Base-by-base conservation (phyloP, 768 basidiomycete genomes). In the Cystobasidiopsis lactophilus region DNA sequence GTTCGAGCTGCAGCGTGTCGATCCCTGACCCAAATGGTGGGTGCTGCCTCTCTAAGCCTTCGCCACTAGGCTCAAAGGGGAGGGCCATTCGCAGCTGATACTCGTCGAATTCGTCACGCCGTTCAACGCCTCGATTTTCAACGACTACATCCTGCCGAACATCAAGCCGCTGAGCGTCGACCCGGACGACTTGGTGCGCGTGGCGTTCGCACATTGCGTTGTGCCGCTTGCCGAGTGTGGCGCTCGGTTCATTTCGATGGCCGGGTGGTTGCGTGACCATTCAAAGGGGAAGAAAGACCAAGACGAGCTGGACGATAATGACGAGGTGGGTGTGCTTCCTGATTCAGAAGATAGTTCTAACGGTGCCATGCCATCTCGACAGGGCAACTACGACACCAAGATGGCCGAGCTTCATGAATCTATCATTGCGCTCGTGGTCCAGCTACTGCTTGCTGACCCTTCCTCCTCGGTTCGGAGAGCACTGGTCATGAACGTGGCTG, bases 111-210 rank as follows among this genome's bases (percentile, higher is more conserved):
- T 62, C 5, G 63, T 71, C 37, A 66, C 66, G 2, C 66, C 67
- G 0, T 62, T 65, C 2, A 70, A 71, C 56, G 57, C 68, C 9
- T 60, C 83, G 7, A 82, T 95, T 24, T 82, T 96, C 62, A 83
- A 88, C 0, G 89, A 95, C 66, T 98, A 95, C 65, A 82, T 96
- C 59, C 77, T 96, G 27, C 89, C 88, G 1, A 84, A 93, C 62
- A 75, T 85, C 60, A 75, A 76, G 33, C 78, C 85, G 56, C 72
- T 98, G 5, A 75, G 81, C 0, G 74, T 77, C 47, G 93, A 96
- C 63, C 71, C 78, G 1, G 88, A 95, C 58, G 74, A 85, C 0
- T 79, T 78, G n/a, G 78, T 81, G 3, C 72, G 93, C 67, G 66
- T 76, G 66, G 70, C 82, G 66, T 73, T 77, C 70, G 93, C 89